Base-by-base conservation (phyloP, 495 filamentous ascomycete genomes). In the Aspergillus kassunensis region DNA sequence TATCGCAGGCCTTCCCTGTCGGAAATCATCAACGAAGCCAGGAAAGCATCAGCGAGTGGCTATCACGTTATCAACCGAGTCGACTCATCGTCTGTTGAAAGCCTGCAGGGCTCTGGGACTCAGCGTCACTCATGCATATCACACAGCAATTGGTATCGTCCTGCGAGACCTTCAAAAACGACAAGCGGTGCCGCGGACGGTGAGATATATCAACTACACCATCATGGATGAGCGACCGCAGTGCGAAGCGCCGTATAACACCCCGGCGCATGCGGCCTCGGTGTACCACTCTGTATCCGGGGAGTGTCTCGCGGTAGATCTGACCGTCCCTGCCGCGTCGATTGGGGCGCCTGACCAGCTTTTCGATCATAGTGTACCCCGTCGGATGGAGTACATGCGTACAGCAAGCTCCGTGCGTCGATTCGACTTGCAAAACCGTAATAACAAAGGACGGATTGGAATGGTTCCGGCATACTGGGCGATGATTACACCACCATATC, bases 201-300 rank as follows among this genome's bases (percentile, higher is more conserved):
- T 65, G 12, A 56, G 59, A 8, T 65, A 62, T 33, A 51, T 62
- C 41, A 65, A 53, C 48, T 64, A 64, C 33, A 56, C 48, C 13
- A 41, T 64, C 8, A 54, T 67, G 19, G 64, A 67, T 18, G 58
- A 67, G 23, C 61, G 61, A 2, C 12, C 29, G 10, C 56, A 56
- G 19, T 67, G 64, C 51, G 35, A 40, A 0, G 20, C 35, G 2
- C 64, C 61, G 1, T 67, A 62, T 39, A 59, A 40, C 20, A 56
- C 54, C 10, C 21, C 55, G 1, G 46, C 52, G 2, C 61, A 64
- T 34, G 45, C 61, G 4, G 61, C 43, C 2, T 45, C 61, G 0
- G 61, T 62, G 1, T 67, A 67, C 27, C 59, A 67, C 42, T 67
- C 64, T 4, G 59, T 62, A 1, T 67, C 64, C 1, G 64, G 64